Percentiles rank a stretch among this genome's conserved stretches.
Conservation (phyloP, 2,329 filamentous ascomycete species). For the Neonectria punicea region DNA sequence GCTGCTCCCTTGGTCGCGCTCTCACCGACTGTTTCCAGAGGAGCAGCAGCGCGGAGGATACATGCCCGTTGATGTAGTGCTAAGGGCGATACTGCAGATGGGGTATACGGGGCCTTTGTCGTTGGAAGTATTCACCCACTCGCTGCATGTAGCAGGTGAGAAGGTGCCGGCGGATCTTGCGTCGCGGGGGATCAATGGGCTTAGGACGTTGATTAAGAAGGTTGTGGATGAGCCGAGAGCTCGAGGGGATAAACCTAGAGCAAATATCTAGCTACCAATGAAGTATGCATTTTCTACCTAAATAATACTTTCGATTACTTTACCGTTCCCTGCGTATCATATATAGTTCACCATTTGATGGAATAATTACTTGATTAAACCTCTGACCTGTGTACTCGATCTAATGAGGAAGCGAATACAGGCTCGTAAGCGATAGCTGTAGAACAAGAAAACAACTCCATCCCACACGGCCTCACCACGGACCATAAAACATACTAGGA, state of each 20-base stretch:
- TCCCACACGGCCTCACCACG: background rate
- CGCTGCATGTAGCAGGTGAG: constrained; percentile 13
- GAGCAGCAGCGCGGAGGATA: constrained; percentile 23
- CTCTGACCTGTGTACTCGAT: background rate
- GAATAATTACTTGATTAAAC: no score
- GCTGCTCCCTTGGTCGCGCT: constrained; percentile 26
- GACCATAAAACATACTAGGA: background rate
- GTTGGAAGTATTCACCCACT: constrained; percentile 26
- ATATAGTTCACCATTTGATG: no score
- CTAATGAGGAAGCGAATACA: background rate
- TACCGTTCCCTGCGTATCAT: background rate
- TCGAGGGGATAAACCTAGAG: background rate
- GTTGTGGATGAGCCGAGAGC: background rate
- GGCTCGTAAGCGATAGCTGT: background rate
- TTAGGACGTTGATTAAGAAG: constrained; percentile 3
- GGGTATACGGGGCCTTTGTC: constrained; percentile 29
- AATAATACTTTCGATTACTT: background rate
- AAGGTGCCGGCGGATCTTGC: constrained; percentile 13
- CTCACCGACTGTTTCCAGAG: constrained; percentile 19
- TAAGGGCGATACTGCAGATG: constrained; percentile 21
- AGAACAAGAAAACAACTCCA: background rate
- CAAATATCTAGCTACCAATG: constrained; percentile 3
- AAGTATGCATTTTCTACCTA: background rate
- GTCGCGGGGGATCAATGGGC: constrained; percentile 14
- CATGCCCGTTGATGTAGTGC: constrained; percentile 26